Conservation (phyloP, 225 moss, liverwort and hornwort species). For the Pseudoscleropodium purum region DNA sequence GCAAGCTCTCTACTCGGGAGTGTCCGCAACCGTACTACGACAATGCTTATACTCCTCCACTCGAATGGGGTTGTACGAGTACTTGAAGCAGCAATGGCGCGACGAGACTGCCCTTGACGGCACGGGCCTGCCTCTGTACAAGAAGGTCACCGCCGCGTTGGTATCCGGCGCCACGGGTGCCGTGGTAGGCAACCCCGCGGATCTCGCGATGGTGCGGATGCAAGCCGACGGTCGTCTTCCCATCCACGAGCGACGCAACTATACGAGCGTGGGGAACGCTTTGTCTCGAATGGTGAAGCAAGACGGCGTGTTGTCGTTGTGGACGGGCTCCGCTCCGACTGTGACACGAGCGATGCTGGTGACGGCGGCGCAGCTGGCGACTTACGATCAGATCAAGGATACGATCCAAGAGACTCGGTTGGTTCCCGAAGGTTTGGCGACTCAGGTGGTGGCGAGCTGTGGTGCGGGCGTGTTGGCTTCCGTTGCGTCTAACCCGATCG, state of each 20-base stretch:
- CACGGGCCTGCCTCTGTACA: constrained; percentile 42
- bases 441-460: constrained; percentile 59
- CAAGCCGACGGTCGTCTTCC: constrained; percentile 82
- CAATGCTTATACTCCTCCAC: constrained; percentile 20
- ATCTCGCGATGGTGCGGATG: constrained; percentile 81
- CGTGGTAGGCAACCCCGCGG: constrained; percentile 69
- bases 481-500: constrained; percentile 70
- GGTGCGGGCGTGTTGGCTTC: constrained; percentile 64
- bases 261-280: constrained; percentile 61
- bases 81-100: constrained; percentile 9
- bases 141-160: constrained; percentile 57
- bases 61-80: constrained; percentile 24
- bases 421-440: constrained; percentile 37
- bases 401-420: constrained; percentile 8
- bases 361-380: constrained; percentile 76
- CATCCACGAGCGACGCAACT: constrained; percentile 36
- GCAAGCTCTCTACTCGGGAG: constrained; percentile 17
- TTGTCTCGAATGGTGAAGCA: constrained; percentile 48
- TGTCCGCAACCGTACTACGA: constrained; percentile 10
- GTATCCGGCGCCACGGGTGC: constrained; percentile 59
- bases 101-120: background rate
- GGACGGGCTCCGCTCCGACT: constrained; percentile 74
- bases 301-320: constrained; percentile 49
- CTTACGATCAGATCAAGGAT: constrained; percentile 83
- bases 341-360: constrained; percentile 78